Evolutionary conservation across 2,329 filamentous ascomycete genomes (phyloP), one percentile per base, ranked within the genome.

Genomic region (Berkeleyomyces basicola): DNA sequence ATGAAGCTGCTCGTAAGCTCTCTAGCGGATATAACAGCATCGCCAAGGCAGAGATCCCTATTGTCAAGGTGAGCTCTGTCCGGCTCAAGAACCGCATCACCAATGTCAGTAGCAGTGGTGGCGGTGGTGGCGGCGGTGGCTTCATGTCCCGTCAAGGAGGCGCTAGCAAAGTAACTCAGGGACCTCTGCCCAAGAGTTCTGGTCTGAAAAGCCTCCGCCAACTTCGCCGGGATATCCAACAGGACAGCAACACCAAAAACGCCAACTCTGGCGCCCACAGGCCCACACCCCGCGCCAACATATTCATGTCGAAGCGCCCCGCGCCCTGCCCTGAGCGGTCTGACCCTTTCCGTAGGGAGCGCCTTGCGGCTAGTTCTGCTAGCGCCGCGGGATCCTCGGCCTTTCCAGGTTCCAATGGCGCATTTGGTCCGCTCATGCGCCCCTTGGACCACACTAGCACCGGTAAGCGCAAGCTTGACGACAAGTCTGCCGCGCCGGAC

Each of bases 31-130:
- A 62, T 14, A 40, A 36, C 33, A 57, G 31, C 11, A 62, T 37
- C 43, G 51, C 39, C 11, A 55, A 55, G 51, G 51, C 33, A 7
- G n/a, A 55, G 39, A 23, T 62, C 23, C 16, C 42, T 2, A 62
- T 62, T 31, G 23, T 42, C 16, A 14, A 33, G 7, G 46, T 61
- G 5, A 44, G 59, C 9, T 62, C 60, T 2, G 60, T 62, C 23
- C 60, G 60, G 5, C 36, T 40, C 11, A 62, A 55, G 33, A 62
- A 62, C 42, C 60, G 60, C 31, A 53, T 62, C 39, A 62, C 60
- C 23, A 62, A 62, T 40, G 57, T 42, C 11, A 36, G 57, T n/a
- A 42, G 43, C 43, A 46, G 10, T n/a, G 10, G n/a, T 10, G 2
- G 2, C 10, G 43, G 57, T 44, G 57, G 57, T 16, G 53, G 36